These are phyloP conservation scores for Erucastrum elatum DNA, from an alignment of 345 rosid species.

Conservation along the genomic window DNA sequence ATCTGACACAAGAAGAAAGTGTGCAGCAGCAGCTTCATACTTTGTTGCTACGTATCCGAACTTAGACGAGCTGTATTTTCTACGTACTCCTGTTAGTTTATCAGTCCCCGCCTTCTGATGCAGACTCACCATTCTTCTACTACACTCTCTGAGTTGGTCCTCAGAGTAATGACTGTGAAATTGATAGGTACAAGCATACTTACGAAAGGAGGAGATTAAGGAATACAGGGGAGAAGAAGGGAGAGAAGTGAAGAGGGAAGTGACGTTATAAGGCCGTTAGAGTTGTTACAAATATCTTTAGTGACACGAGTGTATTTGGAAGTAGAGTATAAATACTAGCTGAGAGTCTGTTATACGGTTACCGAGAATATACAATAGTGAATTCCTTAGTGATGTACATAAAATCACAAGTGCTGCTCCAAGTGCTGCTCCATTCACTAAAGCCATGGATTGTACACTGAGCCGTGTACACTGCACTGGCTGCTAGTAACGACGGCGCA, in stretches of 20 bases:
- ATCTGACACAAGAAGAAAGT: slow-evolving; percentile 43
- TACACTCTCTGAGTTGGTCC: slow-evolving; percentile 57
- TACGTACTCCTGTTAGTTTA: slow-evolving; percentile 77
- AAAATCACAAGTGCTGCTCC: slow-evolving; percentile 1
- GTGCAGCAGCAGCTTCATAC: slow-evolving; percentile 72
- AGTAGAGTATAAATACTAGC: background rate
- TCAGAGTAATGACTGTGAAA: background rate
- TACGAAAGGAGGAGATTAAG: too few species aligned
- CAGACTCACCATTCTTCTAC: slow-evolving; percentile 62
- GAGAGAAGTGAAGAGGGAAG: too few species aligned
- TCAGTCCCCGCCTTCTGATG: slow-evolving; percentile 78
- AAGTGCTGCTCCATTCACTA: background rate
- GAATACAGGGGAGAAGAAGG: too few species aligned
- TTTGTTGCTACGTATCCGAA: slow-evolving; percentile 68
- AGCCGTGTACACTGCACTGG: background rate
- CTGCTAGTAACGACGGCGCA: background rate
- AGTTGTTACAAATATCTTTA: too few species aligned
- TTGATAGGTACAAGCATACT: background rate
- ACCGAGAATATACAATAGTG: background rate
- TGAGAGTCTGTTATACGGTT: too few species aligned
- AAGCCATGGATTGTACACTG: background rate
- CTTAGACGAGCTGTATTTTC: slow-evolving; percentile 78
- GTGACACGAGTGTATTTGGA: too few species aligned
- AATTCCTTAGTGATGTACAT: background rate
- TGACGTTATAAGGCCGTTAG: too few species aligned